Base-by-base conservation (phyloP, 768 basidiomycete genomes). In the Suillus paluster region DNA sequence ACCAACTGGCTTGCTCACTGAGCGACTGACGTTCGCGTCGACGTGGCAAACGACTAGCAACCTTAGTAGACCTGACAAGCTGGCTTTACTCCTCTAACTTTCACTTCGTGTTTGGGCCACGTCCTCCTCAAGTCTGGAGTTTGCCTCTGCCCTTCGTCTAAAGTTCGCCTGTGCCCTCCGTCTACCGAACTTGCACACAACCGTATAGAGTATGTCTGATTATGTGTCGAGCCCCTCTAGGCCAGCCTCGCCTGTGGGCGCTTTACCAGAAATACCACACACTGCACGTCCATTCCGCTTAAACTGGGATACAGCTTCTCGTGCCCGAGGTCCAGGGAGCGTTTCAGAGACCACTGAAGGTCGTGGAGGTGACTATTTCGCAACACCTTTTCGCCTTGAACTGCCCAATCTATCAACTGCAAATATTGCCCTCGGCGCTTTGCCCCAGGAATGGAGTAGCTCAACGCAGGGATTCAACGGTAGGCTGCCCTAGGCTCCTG, bases 381-480 rank as follows among this genome's bases (percentile, higher is more conserved):
- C 69, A 12, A 64, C 69, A 12, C 69, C 71, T 25, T 81, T 84
- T 34, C 79, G 79, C 46, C 81, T 81, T 39, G 72, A 76, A 55
- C 71, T 76, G 57, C 70, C 85, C 61, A 83, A 83, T 66, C 73
- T 80, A 19, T 87, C 87, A 10, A 70, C 83, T 3, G 67, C 81
- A 10, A 79, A 77, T 57, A 80, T 87, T 34, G 78, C 81, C 1
- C 72, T 80, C 27, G 80, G 80, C 45, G 74, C 83, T 11, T 73
- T 88, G 39, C 86, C 88, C 0, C 71, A 79, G 27, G 85, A 89
- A 71, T 94, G 92, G 92, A 91, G 89, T 68, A 92, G 91, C 71
- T 80, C 89, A 17, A 86, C 84, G 49, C 89, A 93, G 67, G 95
- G 95, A 9, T 96, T 97, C 78, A 92, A 97, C 73, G 94, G 94